Evolutionary conservation across 2,329 filamentous ascomycete genomes (phyloP).

Genomic region (Nemania serpens): DNA sequence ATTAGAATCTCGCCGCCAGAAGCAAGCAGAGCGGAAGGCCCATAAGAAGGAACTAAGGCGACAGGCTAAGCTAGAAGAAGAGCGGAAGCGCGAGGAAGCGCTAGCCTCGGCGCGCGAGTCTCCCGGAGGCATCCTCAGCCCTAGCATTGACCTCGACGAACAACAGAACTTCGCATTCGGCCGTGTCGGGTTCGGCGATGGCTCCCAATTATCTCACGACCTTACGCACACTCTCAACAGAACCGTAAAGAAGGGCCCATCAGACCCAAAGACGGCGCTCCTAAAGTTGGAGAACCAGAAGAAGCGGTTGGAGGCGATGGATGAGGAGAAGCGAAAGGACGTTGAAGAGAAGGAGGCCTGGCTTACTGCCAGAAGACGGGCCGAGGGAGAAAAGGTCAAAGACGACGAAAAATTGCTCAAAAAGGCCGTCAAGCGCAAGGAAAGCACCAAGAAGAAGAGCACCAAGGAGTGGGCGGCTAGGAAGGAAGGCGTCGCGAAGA

Average conservation of each 20-base stretch:
- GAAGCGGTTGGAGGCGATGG: slow-evolving; percentile 74
- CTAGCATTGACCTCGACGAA: slow-evolving; percentile 54
- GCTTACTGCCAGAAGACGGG: slow-evolving; percentile 87
- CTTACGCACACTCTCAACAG: slow-evolving; percentile 65
- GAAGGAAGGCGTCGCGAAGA: slow-evolving; percentile 71
- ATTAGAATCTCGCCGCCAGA: slow-evolving; percentile 84
- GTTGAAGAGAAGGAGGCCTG: slow-evolving; percentile 93
- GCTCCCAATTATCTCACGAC: slow-evolving; percentile 75
- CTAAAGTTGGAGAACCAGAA: slow-evolving; percentile 83
- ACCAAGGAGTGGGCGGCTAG: slow-evolving; percentile 85
- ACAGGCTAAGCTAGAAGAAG: slow-evolving; percentile 80
- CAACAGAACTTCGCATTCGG: slow-evolving; percentile 84
- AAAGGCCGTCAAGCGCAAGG: slow-evolving; percentile 93
- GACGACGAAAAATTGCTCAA: slow-evolving; percentile 88
- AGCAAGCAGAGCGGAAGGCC: slow-evolving; percentile 82
- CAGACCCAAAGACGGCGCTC: slow-evolving; percentile 85
- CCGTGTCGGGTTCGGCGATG: slow-evolving; percentile 87
- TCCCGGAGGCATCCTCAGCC: slow-evolving; percentile 60
- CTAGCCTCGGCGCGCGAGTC: slow-evolving; percentile 64
- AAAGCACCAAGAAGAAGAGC: slow-evolving; percentile 87
- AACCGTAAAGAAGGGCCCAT: slow-evolving; percentile 78
- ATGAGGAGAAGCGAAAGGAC: slow-evolving; percentile 79
- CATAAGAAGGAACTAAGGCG: slow-evolving; percentile 86
- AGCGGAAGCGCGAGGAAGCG: slow-evolving; percentile 66
- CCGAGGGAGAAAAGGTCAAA: slow-evolving; percentile 84